Conservation (phyloP, 2,329 filamentous ascomycete species). For the Colletotrichum sp. region DNA sequence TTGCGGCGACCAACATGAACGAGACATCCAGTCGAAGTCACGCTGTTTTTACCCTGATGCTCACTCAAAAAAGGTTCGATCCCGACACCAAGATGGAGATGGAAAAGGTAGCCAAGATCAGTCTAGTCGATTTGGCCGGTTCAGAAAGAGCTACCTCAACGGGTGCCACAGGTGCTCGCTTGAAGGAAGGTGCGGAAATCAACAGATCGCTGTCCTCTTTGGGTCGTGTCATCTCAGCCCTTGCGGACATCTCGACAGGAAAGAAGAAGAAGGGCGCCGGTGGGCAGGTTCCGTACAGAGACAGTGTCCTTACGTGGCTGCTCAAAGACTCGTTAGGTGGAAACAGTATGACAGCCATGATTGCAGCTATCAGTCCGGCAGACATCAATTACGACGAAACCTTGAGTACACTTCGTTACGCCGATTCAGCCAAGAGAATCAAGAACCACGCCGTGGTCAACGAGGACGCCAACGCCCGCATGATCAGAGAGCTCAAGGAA, state of each 20-base stretch:
- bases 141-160: slow-evolving; percentile 98
- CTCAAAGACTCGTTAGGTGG: slow-evolving; percentile 96
- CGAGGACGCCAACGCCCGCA: slow-evolving; percentile 97
- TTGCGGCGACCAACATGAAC: slow-evolving; percentile 99
- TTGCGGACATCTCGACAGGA: slow-evolving; percentile 87
- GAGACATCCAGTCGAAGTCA: slow-evolving; percentile 98
- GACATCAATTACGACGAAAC: slow-evolving; percentile 99
- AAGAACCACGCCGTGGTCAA: slow-evolving; percentile 99
- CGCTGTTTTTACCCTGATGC: slow-evolving; percentile 94
- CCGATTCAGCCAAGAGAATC: slow-evolving; percentile 97
- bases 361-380: slow-evolving; percentile 95
- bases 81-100: slow-evolving; percentile 94
- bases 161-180: slow-evolving; percentile 88
- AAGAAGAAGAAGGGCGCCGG: slow-evolving; percentile 80
- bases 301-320: slow-evolving; percentile 95
- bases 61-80: slow-evolving; percentile 93
- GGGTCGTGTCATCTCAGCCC: slow-evolving; percentile 93
- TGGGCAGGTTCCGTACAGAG: slow-evolving; percentile 89
- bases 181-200: slow-evolving; percentile 99
- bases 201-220: slow-evolving; percentile 96
- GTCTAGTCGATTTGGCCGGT: slow-evolving; percentile 95
- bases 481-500: slow-evolving; percentile 98
- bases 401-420: slow-evolving; percentile 91
- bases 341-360: slow-evolving; percentile 99
- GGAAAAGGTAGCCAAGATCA: slow-evolving; percentile 98